These are phyloP conservation scores for Bolboschoenoplectus hybrid DNA, from an alignment of 202 grass and related monocot species.

Conservation along the genomic window DNA sequence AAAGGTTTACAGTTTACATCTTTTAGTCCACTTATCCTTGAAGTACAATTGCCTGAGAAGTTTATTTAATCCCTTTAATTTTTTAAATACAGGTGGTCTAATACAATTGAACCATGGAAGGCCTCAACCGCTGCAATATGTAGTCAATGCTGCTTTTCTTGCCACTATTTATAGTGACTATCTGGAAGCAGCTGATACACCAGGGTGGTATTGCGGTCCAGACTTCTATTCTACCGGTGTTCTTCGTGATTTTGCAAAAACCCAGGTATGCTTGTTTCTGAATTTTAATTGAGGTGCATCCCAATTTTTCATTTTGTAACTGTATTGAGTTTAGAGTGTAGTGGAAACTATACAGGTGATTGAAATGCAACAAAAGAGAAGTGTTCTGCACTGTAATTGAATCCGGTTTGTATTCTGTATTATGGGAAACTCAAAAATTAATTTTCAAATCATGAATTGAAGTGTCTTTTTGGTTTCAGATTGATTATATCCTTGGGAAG, in stretches of 20 bases:
- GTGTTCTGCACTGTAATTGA: background rate
- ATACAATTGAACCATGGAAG: constrained; percentile 95
- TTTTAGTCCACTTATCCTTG: background rate
- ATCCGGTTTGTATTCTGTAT: background rate
- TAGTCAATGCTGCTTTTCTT: constrained; percentile 94
- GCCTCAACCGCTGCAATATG: constrained; percentile 82
- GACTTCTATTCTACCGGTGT: constrained; percentile 81
- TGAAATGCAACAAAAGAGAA: background rate
- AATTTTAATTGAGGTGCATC: background rate
- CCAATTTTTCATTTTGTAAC: background rate
- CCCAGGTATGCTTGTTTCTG: constrained; percentile 52
- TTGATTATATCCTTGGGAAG: constrained; percentile 88
- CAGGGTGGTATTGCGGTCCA: constrained; percentile 95
- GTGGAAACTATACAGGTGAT: background rate
- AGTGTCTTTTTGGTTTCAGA: constrained; percentile 46
- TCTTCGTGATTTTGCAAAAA: constrained; percentile 82
- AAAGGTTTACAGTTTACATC: constrained; percentile 55
- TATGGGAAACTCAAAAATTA: background rate
- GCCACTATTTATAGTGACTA: constrained; percentile 93
- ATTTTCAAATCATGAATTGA: constrained; percentile 15
- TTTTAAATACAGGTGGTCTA: constrained; percentile 67
- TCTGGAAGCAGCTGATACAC: constrained; percentile 90
- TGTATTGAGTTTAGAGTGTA: background rate
- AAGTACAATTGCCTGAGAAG: background rate
- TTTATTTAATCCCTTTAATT: constrained; percentile 35